Evolutionary conservation across 352 stramenopile genomes (phyloP), one percentile per base, ranked within the genome.

Genomic region (Phytophthora meadii): DNA sequence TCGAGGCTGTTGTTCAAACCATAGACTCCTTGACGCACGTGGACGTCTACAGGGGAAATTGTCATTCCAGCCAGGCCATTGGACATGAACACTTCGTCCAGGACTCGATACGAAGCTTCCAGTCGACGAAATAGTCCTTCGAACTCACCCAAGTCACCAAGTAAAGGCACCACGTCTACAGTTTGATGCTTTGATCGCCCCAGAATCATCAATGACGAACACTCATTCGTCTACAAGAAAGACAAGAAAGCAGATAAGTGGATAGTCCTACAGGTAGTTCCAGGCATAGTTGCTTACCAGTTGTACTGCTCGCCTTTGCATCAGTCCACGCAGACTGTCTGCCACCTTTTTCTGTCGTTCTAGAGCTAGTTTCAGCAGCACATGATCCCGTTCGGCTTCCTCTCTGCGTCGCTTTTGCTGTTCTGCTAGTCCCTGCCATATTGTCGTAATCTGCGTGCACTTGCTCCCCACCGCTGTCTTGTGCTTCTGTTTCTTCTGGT

Each of bases 281-380:
- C 27, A 28, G 3, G 19, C 32, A n/a, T 30, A 52, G 15, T 24
- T 52, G 24, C 45, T 25, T 51, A 66, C 58, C 42, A 61, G 27
- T 22, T 54, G 24, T 8, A 12, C 48, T n/a, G 45, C 24, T 44
- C 62, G 65, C 17, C 68, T 70, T 45, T 70, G 62, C 46, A 85
- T 61, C 14, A 82, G 47, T 30, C 61, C 65, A 25, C 75, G 62
- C 4, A 87, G 54, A 40, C 49, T 75, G 28, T 63, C 71, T 14
- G 70, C 66, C 22, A 83, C 62, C 36, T 76, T 73, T 46, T 69
- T 63, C 55, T 87, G 76, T 9, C 70, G 62, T 49, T 80, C 73
- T n/a, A 83, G 54, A 32, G 76, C 34, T 1, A 65, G 51, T 34
- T 57, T 77, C 12, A 80, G 50, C 2, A 61, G 46, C 6, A 62